Conservation (phyloP, 805 yeast species). For the Metschnikowia peoriensis region DNA sequence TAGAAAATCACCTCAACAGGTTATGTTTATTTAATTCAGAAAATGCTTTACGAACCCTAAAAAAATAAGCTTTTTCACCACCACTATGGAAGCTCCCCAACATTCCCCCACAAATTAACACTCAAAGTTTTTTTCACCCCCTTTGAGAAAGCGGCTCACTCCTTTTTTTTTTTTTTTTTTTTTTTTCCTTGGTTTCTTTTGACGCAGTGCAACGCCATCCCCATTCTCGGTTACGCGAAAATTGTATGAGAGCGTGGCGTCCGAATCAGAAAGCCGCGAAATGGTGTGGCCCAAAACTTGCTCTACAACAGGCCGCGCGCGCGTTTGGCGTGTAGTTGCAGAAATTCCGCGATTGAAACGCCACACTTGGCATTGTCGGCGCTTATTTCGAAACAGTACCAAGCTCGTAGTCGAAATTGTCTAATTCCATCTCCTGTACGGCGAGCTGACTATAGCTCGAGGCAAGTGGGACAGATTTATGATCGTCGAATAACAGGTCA, state of each 20-base stretch:
- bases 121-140: too few species aligned
- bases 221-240: constrained; percentile 2
- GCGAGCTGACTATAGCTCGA: constrained; percentile 10
- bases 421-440: constrained; percentile 22
- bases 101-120: background rate
- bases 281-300: background rate
- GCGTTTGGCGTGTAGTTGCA: constrained; percentile 1
- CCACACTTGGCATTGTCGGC: background rate
- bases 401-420: constrained; percentile 24
- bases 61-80: too few species aligned
- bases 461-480: constrained; percentile 22
- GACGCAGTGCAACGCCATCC: background rate
- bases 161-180: too few species aligned
- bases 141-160: too few species aligned
- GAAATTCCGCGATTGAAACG: background rate
- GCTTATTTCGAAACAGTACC: constrained; percentile 5
- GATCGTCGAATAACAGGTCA: constrained; percentile 37
- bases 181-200: too few species aligned
- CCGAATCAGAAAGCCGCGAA: constrained; percentile 1
- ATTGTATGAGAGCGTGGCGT: background rate
- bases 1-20: too few species aligned
- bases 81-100: too few species aligned
- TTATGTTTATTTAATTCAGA: too few species aligned
- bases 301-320: background rate
- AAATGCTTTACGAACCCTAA: too few species aligned